Evolutionary conservation across 2,329 filamentous ascomycete genomes (phyloP), one percentile per base, ranked within the genome.

Genomic region (Ilyonectria destructans): DNA sequence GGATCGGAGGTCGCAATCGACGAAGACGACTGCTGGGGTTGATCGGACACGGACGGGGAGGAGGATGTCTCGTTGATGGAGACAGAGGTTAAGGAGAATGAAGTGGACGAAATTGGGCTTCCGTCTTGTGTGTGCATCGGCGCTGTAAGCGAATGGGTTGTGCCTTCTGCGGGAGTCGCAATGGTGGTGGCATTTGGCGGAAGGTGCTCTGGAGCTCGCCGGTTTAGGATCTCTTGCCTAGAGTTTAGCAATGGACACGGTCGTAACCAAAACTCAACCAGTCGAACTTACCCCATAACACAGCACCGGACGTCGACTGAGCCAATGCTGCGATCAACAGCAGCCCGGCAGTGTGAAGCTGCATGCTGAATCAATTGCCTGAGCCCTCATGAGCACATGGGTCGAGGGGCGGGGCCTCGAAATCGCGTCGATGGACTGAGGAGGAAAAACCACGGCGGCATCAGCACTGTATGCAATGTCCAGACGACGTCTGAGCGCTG

Each of bases 271-370:
- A 17, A 10, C 37, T 61, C 15, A 51, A 31, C 21, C 12, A 6
- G 7, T 8, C 35, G n/a, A 67, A 60, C 65, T 4, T 55, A 67
- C 69, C 60, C 65, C 66, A 70, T 51, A 64, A 62, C 65, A 57
- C 68, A 67, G 67, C 69, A 37, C 69, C 69, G 26, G 56, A 63
- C 49, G 55, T 62, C 13, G 70, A 68, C 15, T 60, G 66, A 48
- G 62, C 63, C 33, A 71, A 65, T n/a, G 70, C 68, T 62, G 70
- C 67, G 58, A 61, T 31, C 23, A 62, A 62, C 63, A 76, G 62
- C 54, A 75, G 68, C 59, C 57, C 70, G 55, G 65, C 59, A 21
- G 35, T 48, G 58, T 71, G 74, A 64, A 52, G 49, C 61, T 55
- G 67, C 73, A 76, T 76, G 59, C 68, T 72, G 65, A 55, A 58